Conservation (phyloP, 2,329 filamentous ascomycete species). For the Fonsecaea pugnacius region DNA sequence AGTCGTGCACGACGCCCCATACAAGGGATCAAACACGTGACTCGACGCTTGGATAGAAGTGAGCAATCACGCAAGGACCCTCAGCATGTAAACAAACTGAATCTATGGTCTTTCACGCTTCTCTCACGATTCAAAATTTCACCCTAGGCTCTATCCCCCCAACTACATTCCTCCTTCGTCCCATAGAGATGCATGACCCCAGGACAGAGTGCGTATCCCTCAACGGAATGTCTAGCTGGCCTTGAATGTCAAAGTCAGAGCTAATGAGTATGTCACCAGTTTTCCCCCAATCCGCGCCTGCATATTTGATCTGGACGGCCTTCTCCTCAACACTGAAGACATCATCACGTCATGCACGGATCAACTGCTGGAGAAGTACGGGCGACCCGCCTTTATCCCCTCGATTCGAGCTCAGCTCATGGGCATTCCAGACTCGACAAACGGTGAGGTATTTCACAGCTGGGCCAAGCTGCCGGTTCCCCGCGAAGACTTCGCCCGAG, state of each 20-base stretch:
- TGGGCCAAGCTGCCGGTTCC: not conserved
- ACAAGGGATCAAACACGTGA: too few relatives aligned
- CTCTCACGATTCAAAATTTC: not conserved
- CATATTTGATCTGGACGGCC: slow-evolving; percentile 8
- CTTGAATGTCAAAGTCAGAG: not conserved
- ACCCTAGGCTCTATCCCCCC: not conserved
- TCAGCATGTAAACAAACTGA: too few relatives aligned
- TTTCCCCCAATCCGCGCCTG: slow-evolving; percentile 3
- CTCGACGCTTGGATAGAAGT: too few relatives aligned
- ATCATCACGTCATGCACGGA: not conserved
- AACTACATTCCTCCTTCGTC: not conserved
- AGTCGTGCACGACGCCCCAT: too few relatives aligned
- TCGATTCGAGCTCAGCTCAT: not conserved
- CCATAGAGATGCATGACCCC: not conserved
- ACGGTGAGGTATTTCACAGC: not conserved
- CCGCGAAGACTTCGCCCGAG: not conserved
- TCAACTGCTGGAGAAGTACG: not conserved
- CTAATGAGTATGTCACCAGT: not conserved
- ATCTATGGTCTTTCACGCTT: not conserved
- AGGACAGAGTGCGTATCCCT: not conserved
- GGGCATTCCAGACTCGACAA: not conserved
- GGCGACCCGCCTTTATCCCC: not conserved
- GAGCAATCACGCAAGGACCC: too few relatives aligned
- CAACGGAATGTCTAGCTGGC: not conserved
- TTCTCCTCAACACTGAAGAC: not conserved